Evolutionary conservation across 1,139 yeast genomes (phyloP), one percentile per base, ranked within the genome.

Genomic region (Sugiyamaella sp.): DNA sequence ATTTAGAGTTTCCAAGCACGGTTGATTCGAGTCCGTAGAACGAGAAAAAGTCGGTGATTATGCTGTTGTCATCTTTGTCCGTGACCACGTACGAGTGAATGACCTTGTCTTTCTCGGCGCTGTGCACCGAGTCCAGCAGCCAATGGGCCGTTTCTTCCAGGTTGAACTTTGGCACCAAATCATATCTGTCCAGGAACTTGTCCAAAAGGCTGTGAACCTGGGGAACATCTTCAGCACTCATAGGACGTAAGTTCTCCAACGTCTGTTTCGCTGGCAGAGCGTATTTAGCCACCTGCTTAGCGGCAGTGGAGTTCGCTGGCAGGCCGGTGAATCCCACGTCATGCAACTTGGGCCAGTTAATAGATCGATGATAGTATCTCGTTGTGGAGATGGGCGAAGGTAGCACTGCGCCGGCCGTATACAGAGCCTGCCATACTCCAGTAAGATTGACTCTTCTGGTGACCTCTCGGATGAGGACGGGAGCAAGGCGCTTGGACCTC

Each of bases 331-430:
- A 95, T 0, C 97, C 98, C 49, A 90, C 96, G 52, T 89, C 97
- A 65, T 86, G 78, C 32, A 93, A 78, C 67, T 89, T 93, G 19
- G 82, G 75, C 99, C 99, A 93, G 69, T 93, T 87, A 60, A 93
- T 75, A 2, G 98, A 95, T 63, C 99, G 86, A 72, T 93, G 99
- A 49, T 89, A 87, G 71, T 95, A 95, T 60, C 98, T 81, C 68
- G 96, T 85, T 1, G 89, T 84, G n/a, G 96, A 76, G 6, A 93
- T 80, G 0, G 99, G 99, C 20, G 93, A 85, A 17, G 99, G 99
- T 57, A 93, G 77, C 4, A 89, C 84, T 4, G 85, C 81, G 4
- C 99, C 99, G 0, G 95, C 97, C 10, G 99, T 91, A 71, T 89
- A 90, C 57, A 95, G 78, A 0, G 99, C 99, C 70, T 93, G 98